These are phyloP conservation scores for Pelomyxa schiedti DNA, from an alignment of 78 protist genomes.

Conservation along the genomic window DNA sequence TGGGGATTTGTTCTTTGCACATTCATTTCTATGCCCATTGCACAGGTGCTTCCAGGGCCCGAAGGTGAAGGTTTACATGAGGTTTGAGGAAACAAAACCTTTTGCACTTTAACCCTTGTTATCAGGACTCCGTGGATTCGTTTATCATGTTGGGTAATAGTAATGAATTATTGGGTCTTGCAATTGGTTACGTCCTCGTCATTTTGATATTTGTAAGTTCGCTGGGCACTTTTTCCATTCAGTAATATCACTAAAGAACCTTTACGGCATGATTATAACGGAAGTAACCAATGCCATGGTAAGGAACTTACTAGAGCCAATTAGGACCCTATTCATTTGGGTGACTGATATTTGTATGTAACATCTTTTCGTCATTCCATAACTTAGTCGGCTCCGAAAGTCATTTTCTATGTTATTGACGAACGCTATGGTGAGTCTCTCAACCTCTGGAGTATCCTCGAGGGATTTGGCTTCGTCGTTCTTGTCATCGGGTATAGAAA, in stretches of 20 bases:
- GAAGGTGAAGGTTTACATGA: neutral
- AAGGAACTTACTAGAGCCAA: neutral
- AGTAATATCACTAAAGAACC: no score
- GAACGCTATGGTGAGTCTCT: no score
- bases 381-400: no score
- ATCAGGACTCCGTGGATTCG: neutral
- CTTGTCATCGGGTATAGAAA: no score
- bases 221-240: no score
- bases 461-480: no score
- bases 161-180: neutral
- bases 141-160: neutral
- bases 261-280: neutral
- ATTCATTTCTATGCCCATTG: neutral
- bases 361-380: neutral
- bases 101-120: no score
- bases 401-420: no score
- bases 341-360: neutral
- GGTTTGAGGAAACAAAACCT: no score
- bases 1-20: neutral
- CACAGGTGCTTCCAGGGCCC: neutral
- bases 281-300: neutral
- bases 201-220: neutral
- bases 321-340: neutral
- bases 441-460: no score
- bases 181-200: neutral